Base-by-base conservation (phyloP, 73 alveolate genomes). In the Durusdinium trenchii region DNA sequence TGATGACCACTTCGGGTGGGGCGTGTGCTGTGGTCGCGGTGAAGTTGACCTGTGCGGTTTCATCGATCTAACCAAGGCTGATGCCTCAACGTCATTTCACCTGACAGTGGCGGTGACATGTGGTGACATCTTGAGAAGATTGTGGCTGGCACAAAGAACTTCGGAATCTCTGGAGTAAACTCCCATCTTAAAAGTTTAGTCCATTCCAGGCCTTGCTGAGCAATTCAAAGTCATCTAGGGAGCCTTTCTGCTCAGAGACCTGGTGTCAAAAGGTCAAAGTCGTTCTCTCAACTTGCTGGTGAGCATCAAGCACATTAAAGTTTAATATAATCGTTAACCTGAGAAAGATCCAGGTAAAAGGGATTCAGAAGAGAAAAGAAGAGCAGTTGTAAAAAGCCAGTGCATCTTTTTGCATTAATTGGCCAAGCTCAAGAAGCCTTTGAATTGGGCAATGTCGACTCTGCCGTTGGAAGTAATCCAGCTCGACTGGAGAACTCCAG, bases 191-290 rank as follows among this genome's bases (percentile, higher is more conserved):
- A 18, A 42, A 45, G 23, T 32, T 28, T 1, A 43, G 26, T 60
- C 1, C 23, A 7, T 76, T 43, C 23, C 54, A 26, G 86, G 86
- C 96, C 96, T 89, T 89, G 71, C 96, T 89, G 38, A 89, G 71
- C 51, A 89, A 38, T 71, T 89, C 96, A 35, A 89, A 89, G 96
- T 89, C 96, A 40, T 73, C 60, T 43, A 89, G 60, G 73, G 96
- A 89, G 32, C 96, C 96, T 42, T 89, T 89, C 86, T 89, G 96
- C 51, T 51, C 67, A 26, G 96, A 43, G 42, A 89, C 96, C 96
- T 89, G 96, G 64, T 60, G 73, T 60, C 30, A 32, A 60, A 32
- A 23, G 73, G 3, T 60, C n/a, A n/a, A 60, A 1, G 73, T 60
- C n/a, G 73, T 23, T 60, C n/a, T 32, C 4, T 1, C 73, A 23